Evolutionary conservation across 106 monocot genomes (phyloP).

Genomic region (Ottelia alismoides): DNA sequence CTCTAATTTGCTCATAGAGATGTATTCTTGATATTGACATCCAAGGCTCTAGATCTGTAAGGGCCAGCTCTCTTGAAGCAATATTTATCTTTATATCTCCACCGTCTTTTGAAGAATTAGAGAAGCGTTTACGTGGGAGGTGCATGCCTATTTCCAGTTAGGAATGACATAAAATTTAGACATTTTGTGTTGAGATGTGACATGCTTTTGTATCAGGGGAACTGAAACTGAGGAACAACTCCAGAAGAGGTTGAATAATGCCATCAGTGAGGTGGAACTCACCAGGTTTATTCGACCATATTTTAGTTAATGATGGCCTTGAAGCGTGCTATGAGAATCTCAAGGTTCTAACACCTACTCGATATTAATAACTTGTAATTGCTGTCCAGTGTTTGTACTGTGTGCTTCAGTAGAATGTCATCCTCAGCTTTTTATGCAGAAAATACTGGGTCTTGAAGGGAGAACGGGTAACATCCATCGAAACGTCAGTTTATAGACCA

Average conservation of each 20-base stretch:
- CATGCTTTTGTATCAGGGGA: slow-evolving; percentile 33
- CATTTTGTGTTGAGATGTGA: neutral
- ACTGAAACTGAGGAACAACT: slow-evolving; percentile 93
- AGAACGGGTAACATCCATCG: slow-evolving; percentile 1
- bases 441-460: slow-evolving; percentile 49
- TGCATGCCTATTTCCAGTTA: slow-evolving; percentile 1
- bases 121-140: slow-evolving; percentile 84
- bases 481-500: slow-evolving; percentile 28
- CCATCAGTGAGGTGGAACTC: slow-evolving; percentile 55
- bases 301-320: slow-evolving; percentile 82
- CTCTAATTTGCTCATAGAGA: slow-evolving; percentile 24
- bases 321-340: slow-evolving; percentile 62
- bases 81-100: slow-evolving; percentile 81
- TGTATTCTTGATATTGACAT: slow-evolving; percentile 99
- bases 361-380: neutral
- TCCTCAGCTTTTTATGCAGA: slow-evolving; percentile 14
- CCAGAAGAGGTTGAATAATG: slow-evolving; percentile 80
- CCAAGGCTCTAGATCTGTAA: slow-evolving; percentile 91
- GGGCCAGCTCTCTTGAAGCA: slow-evolving; percentile 73
- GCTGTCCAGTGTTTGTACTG: neutral
- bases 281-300: slow-evolving; percentile 60
- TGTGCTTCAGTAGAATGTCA: neutral
- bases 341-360: slow-evolving; percentile 30
- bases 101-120: slow-evolving; percentile 80
- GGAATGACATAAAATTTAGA: neutral